phyloP scores from a whole-genome alignment of 768 basidiomycete genomes.

The Mycena capillaripes region DNA sequence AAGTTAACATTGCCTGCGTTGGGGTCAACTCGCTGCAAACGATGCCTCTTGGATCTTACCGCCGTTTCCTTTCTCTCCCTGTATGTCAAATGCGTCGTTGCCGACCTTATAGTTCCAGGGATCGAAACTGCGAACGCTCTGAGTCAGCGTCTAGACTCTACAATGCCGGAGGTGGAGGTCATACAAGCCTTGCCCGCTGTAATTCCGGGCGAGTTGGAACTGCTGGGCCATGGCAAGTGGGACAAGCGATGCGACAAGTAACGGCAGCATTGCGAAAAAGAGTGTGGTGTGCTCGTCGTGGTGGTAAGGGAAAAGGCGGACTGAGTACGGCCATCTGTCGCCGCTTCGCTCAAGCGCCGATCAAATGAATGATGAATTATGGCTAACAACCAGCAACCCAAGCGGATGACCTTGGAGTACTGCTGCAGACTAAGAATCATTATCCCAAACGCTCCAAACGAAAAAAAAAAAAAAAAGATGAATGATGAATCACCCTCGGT shows the following conservation, averaged over 20 bases:
- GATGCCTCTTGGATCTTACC: constrained; percentile 4
- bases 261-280: not conserved
- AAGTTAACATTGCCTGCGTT: constrained; percentile 12
- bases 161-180: not conserved
- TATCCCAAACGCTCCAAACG: no score
- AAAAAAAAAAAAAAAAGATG: no score
- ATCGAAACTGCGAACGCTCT: constrained; percentile 4
- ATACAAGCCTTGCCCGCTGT: constrained; percentile 18
- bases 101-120: constrained; percentile 17
- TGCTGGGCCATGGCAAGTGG: constrained; percentile 3
- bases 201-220: constrained; percentile 10
- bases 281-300: no score
- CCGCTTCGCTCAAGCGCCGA: no score
- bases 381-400: no score
- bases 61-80: not conserved
- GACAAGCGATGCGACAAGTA: constrained; percentile 11
- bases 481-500: no score
- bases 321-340: no score
- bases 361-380: no score
- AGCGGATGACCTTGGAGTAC: no score
- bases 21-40: not conserved
- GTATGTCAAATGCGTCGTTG: constrained; percentile 2
- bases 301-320: no score
- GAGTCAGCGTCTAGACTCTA: not conserved
- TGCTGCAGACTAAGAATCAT: no score